Evolutionary conservation across 2,329 filamentous ascomycete species (phyloP).

Genomic region (Trichoderma semiorbis): DNA sequence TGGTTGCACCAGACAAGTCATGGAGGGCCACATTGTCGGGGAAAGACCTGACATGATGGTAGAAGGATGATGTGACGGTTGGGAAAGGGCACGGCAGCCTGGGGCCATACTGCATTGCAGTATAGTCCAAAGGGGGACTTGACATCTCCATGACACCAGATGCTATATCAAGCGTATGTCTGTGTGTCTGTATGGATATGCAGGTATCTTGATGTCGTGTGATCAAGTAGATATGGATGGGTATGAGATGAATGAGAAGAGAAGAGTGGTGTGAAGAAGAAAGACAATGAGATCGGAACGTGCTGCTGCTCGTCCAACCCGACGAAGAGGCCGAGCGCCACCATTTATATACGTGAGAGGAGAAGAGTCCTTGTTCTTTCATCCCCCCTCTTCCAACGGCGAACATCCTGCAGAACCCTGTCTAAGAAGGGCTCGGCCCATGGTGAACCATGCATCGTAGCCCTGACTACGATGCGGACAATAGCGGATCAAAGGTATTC

Average conservation of each 20-base stretch:
- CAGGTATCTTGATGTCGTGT: background rate
- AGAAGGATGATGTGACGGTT: slow-evolving; percentile 39
- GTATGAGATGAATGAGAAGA: background rate
- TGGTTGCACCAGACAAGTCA: slow-evolving; percentile 30
- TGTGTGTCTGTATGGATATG: background rate
- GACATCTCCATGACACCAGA: slow-evolving; percentile 21
- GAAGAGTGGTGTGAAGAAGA: background rate
- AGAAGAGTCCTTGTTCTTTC: background rate
- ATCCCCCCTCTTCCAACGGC: slow-evolving; percentile 1
- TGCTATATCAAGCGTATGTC: background rate
- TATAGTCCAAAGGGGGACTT: slow-evolving; percentile 2
- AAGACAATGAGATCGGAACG: background rate
- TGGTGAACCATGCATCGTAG: slow-evolving; percentile 8
- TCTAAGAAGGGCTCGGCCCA: background rate
- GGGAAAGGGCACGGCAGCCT: slow-evolving; percentile 32
- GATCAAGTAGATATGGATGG: background rate
- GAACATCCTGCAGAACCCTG: background rate
- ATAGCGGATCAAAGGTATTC: background rate
- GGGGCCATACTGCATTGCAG: slow-evolving; percentile 16
- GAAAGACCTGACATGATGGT: slow-evolving; percentile 34
- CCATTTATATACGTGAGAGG: slow-evolving; percentile 12
- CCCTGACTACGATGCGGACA: slow-evolving; percentile 5
- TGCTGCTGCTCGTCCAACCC: slow-evolving; percentile 7
- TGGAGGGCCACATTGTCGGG: slow-evolving; percentile 40
- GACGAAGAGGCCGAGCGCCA: slow-evolving; percentile 3